phyloP scores from a whole-genome alignment of 306 rosid species.

The barrel medic (Medicago truncatula) region MtrunA17r5.0-ANR NC_053042.1:2912001-2912500 shows the following conservation, averaged over 20 bases:
- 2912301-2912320: not conserved
- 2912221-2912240: slow-evolving; percentile 23
- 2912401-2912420: no score
- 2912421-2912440: no score
- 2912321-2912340: no score
- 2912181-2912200: slow-evolving; percentile 37
- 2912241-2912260: slow-evolving; percentile 4
- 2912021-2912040: slow-evolving; percentile 51
- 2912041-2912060: slow-evolving; percentile 65
- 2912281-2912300: not conserved
- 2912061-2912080: slow-evolving; percentile 78
- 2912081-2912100: slow-evolving; percentile 49
- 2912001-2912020: slow-evolving; percentile 51
- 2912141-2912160: slow-evolving; percentile 23
- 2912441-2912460: no score
- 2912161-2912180: slow-evolving; percentile 21
- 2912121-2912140: slow-evolving; percentile 44
- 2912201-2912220: slow-evolving; percentile 24
- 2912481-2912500: no score
- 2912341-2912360: not conserved
- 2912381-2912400: no score
- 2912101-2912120: slow-evolving; percentile 39
- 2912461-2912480: no score
- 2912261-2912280: slow-evolving; percentile 1
- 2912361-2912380: not conserved